phyloP scores from a whole-genome alignment of 257 asterid species.

The Striga asiatica region DNA sequence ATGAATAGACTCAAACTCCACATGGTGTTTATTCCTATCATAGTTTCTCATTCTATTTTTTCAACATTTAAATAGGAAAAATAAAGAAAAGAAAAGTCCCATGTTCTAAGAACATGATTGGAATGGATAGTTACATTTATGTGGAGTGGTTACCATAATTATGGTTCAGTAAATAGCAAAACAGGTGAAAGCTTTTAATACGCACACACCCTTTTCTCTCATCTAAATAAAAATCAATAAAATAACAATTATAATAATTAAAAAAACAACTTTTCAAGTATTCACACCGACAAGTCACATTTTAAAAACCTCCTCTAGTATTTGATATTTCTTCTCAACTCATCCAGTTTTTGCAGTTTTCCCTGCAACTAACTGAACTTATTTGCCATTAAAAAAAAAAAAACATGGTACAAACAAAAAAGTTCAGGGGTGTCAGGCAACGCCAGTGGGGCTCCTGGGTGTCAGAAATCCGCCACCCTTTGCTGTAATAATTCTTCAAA shows the following conservation, averaged over 20 bases:
- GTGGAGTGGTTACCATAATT: constrained; percentile 13
- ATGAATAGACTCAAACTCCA: background rate
- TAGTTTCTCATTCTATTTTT: background rate
- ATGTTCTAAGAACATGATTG: background rate
- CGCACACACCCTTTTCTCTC: constrained; percentile 10
- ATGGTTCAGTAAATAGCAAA: constrained; percentile 16
- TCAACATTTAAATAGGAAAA: too few relatives aligned
- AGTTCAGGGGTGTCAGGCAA: constrained; percentile 83
- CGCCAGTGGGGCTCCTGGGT: constrained; percentile 95
- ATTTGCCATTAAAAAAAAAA: background rate
- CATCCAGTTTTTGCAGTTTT: background rate
- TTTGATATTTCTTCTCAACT: background rate
- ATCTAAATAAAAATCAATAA: too few relatives aligned
- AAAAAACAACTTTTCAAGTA: too few relatives aligned
- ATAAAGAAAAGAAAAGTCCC: too few relatives aligned
- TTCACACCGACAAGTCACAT: constrained; percentile 22
- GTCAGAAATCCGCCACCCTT: constrained; percentile 74
- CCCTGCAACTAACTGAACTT: background rate
- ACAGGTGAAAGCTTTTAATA: constrained; percentile 33
- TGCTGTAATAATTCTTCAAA: constrained; percentile 26
- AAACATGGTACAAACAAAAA: constrained; percentile 49
- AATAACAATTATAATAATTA: too few relatives aligned
- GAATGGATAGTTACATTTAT: background rate
- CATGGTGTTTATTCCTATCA: background rate
- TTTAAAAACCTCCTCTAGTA: constrained; percentile 10